Evolutionary conservation across 805 yeast species (phyloP), one percentile per base, ranked within the genome.

Genomic region (Torulaspora indica): DNA sequence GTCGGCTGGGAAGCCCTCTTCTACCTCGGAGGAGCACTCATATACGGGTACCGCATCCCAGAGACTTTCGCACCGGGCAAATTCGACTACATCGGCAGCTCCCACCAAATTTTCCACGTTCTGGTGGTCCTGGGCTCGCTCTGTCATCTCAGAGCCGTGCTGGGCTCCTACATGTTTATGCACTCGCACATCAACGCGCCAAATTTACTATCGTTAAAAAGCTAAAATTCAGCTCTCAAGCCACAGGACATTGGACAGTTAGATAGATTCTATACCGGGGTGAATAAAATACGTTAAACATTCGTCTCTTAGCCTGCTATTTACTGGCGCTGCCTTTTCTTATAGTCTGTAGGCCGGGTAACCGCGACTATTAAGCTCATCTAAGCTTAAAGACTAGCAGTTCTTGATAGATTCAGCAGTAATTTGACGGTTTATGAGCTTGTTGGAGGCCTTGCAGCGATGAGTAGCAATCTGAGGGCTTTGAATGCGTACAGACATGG

Each of bases 41-140:
- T 89, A 34, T 89, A 89, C 60, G 96, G 95, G 0, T 67, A 73
- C 39, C 71, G 96, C 47, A 62, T 87, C 22, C 97, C 97, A 0
- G 97, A 89, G 60, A 68, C 85, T 35, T 41, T 55, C 5, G 54
- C 52, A 5, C 87, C 88, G 0, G 89, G 89, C 0, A 61, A 41
- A 27, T 84, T 77, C 54, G 95, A 87, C 54, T 53, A 77, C 10
- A 68, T 77, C 52, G 95, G 95, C 7, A 82, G 82, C 53, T 82
- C 93, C 7, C 96, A 88, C 61, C 96, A 88, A 60, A 75, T 87
- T 4, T 87, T 88, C 63, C 95, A 87, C 58, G 66, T 83, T 4
- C 64, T 83, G 57, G 95, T 87, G 8, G 89, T 86, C 0, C 49
- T 79, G 4, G 95, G 93, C 13, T 85, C 95, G 0, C 69, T 69